Evolutionary conservation across 371 early-diverging fungal species (phyloP).

Genomic region (Circinella umbellata): DNA sequence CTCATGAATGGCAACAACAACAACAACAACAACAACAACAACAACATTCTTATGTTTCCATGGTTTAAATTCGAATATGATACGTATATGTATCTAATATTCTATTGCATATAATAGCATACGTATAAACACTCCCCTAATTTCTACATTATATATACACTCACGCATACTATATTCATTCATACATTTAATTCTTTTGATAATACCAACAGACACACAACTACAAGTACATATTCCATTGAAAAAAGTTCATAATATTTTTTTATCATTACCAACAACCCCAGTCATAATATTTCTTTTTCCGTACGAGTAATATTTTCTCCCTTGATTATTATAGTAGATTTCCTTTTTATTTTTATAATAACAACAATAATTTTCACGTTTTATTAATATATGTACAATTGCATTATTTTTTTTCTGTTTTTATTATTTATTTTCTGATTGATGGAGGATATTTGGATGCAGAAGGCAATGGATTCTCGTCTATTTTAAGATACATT

Average conservation of each 20-base stretch:
- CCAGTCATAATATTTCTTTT: too few species aligned
- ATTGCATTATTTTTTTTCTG: not conserved
- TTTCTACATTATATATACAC: too few species aligned
- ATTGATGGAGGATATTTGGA: conserved; percentile 50
- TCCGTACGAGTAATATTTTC: too few species aligned
- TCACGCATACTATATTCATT: too few species aligned
- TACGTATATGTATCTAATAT: too few species aligned
- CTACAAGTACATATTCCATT: too few species aligned
- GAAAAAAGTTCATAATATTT: too few species aligned
- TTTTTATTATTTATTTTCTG: conserved; percentile 20
- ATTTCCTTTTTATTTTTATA: not conserved
- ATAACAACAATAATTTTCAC: not conserved
- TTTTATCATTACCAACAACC: too few species aligned
- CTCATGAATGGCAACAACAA: conserved; percentile 13
- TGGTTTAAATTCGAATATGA: not conserved
- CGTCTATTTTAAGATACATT: conserved; percentile 2
- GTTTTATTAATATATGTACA: conserved; percentile 6
- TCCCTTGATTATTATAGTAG: not conserved
- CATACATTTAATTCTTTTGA: too few species aligned
- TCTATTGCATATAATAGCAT: too few species aligned
- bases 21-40: not conserved
- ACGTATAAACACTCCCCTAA: too few species aligned
- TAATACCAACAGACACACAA: too few species aligned
- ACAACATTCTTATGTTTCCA: conserved; percentile 5
- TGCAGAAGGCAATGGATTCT: conserved; percentile 42